phyloP scores from a whole-genome alignment of 768 basidiomycete species.

The Pulveroboletus sp. region DNA sequence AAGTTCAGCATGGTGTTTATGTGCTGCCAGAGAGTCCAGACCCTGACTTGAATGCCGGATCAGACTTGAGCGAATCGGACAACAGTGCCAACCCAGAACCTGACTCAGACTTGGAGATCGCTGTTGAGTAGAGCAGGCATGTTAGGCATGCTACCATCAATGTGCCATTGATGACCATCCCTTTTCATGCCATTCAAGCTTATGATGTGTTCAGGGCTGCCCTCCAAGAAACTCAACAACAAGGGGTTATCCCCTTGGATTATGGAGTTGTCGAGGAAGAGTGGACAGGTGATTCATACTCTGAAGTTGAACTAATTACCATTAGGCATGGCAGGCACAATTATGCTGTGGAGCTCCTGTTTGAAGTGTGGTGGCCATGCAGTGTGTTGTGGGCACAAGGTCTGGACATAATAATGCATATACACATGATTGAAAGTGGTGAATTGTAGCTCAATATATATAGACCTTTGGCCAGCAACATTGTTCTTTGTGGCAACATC shows the following conservation, averaged over 20 bases:
- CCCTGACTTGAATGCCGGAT: too few species aligned
- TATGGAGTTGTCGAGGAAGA: conserved; percentile 8
- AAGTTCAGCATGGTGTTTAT: too few species aligned
- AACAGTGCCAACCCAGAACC: too few species aligned
- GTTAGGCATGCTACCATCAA: neutral
- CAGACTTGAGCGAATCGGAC: too few species aligned
- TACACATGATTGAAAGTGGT: neutral
- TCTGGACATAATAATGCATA: conserved; percentile 4
- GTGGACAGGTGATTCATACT: neutral
- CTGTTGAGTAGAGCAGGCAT: neutral
- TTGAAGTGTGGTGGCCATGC: conserved; percentile 3
- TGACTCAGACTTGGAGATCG: too few species aligned
- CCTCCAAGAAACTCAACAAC: neutral
- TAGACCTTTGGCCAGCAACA: neutral
- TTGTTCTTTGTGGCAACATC: too few species aligned
- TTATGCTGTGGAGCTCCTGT: neutral
- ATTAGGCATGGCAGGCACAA: neutral
- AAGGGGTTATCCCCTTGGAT: conserved; percentile 1
- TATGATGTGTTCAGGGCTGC: neutral
- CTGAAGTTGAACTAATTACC: conserved; percentile 3
- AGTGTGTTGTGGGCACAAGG: conserved; percentile 8
- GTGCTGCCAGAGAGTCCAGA: too few species aligned
- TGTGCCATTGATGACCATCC: neutral
- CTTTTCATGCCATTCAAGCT: neutral
- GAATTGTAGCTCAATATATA: conserved; percentile 9